These are phyloP conservation scores for Phialocephala subalpina DNA, from an alignment of 2,329 filamentous ascomycete genomes.

Conservation along the genomic window DNA sequence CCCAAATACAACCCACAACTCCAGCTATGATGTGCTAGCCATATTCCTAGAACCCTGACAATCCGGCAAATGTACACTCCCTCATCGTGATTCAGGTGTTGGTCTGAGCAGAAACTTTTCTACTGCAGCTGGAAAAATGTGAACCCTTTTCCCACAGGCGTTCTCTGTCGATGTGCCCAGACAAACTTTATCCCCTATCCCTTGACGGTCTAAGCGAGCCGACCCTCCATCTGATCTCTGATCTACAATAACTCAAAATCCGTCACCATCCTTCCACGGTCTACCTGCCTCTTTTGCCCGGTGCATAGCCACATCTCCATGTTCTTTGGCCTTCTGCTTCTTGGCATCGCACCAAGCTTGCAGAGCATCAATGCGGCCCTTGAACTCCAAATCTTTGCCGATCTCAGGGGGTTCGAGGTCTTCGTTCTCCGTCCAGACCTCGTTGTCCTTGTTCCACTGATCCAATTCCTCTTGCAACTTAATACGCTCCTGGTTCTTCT, in stretches of 20 bases:
- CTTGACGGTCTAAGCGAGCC: neutral
- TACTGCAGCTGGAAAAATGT: neutral
- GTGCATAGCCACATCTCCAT: slow-evolving; percentile 33
- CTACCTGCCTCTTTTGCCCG: slow-evolving; percentile 36
- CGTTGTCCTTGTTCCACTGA: slow-evolving; percentile 12
- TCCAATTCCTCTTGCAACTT: slow-evolving; percentile 25
- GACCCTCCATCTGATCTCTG: neutral
- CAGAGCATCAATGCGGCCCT: slow-evolving; percentile 27
- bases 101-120: neutral
- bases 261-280: slow-evolving; percentile 35
- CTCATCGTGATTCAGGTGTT: neutral
- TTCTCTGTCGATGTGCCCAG: neutral
- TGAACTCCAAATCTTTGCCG: slow-evolving; percentile 24
- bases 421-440: slow-evolving; percentile 18
- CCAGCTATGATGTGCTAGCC: neutral
- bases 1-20: neutral
- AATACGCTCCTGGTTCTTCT: slow-evolving; percentile 14
- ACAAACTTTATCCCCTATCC: neutral
- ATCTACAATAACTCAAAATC: slow-evolving; percentile 22
- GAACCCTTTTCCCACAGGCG: neutral
- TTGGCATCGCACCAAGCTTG: slow-evolving; percentile 27
- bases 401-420: slow-evolving; percentile 20
- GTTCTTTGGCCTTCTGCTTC: slow-evolving; percentile 32
- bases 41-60: neutral
- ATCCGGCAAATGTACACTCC: neutral